Evolutionary conservation across 192 early-diverging fungal species (phyloP).

Genomic region (Coemansia aciculifera): DNA sequence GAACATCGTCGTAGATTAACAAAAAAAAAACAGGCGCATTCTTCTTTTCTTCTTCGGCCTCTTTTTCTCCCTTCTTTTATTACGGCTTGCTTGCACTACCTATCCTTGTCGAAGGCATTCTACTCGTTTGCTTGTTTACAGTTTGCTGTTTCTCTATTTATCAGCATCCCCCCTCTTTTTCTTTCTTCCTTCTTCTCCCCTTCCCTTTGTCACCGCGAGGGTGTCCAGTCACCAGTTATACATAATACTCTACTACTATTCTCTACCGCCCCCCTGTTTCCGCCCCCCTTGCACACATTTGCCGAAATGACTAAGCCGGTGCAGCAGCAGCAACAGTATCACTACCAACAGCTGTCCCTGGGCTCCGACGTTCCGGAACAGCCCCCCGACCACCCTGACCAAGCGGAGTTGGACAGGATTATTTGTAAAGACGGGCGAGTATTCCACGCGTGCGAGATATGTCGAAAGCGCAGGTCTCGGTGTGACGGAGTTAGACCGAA

Average conservation of each 20-base stretch:
- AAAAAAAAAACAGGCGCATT: constrained; percentile 9
- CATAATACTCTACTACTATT: constrained; percentile 11
- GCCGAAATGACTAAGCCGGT: constrained; percentile 5
- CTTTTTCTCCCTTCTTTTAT: not conserved
- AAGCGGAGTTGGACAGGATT: constrained; percentile 19
- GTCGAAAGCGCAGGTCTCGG: constrained; percentile 44
- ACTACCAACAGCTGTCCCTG: not conserved
- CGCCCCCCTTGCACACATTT: not conserved
- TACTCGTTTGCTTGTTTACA: too few relatives aligned
- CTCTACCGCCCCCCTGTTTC: not conserved
- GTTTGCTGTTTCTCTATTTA: not conserved
- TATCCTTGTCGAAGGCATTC: too few relatives aligned
- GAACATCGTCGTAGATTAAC: not conserved
- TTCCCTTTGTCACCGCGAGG: constrained; percentile 11
- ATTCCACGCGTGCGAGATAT: constrained; percentile 54
- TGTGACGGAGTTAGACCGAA: constrained; percentile 42
- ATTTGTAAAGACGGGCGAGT: constrained; percentile 55
- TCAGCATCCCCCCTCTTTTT: not conserved
- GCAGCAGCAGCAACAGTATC: not conserved
- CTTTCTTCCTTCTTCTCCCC: not conserved
- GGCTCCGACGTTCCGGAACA: not conserved
- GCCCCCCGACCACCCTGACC: not conserved
- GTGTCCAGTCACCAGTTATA: constrained; percentile 6
- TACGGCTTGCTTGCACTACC: not conserved
- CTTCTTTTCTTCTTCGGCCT: not conserved